These are phyloP conservation scores for Rhodocollybia butyracea DNA, from an alignment of 768 basidiomycete species.

Conservation along the genomic window DNA sequence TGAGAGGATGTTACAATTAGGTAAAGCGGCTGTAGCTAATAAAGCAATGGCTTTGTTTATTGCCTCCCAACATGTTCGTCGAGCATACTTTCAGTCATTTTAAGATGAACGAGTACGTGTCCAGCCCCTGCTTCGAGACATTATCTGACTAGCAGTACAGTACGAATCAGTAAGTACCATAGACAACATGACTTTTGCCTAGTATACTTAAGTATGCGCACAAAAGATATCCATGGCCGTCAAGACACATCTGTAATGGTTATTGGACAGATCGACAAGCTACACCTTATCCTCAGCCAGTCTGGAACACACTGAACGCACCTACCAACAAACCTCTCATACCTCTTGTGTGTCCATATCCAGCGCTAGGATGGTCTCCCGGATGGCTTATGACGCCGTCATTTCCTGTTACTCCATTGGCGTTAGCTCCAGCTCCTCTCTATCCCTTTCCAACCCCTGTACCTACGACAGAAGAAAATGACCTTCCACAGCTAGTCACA, in stretches of 20 bases:
- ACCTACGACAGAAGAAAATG: not conserved
- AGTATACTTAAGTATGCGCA: too few species aligned
- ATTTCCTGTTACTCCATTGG: not conserved
- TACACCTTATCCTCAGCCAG: not conserved
- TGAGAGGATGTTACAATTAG: too few species aligned
- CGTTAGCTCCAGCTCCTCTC: not conserved
- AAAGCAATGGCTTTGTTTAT: not conserved
- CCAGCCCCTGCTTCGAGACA: not conserved
- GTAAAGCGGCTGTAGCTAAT: too few species aligned
- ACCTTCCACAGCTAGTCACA: not conserved
- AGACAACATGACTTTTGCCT: not conserved
- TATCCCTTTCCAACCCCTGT: not conserved
- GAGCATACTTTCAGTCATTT: too few species aligned
- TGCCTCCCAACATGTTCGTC: too few species aligned
- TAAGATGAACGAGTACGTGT: not conserved
- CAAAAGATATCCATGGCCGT: not conserved
- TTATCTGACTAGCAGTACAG: not conserved
- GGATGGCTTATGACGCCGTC: not conserved
- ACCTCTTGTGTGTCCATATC: not conserved
- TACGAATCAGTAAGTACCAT: not conserved
- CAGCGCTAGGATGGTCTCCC: not conserved
- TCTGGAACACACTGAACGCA: not conserved
- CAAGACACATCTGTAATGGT: not conserved
- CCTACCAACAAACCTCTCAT: not conserved
- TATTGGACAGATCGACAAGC: not conserved